Conservation (phyloP, 495 filamentous ascomycete species). For the Podospora appendiculata region DNA sequence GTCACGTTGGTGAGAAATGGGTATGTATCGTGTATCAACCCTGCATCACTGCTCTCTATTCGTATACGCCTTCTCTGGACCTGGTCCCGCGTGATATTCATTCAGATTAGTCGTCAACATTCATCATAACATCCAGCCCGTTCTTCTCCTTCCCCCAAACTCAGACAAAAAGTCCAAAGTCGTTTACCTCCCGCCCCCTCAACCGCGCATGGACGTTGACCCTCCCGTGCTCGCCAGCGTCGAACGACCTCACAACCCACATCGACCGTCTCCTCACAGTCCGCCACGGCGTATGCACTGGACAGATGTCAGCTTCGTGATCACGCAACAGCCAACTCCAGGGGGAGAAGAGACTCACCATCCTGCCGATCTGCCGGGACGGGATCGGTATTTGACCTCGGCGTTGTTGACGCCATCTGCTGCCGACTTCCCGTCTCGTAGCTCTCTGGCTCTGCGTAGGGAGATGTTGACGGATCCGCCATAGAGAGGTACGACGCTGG, state of each 20-base stretch:
- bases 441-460: constrained; percentile 3
- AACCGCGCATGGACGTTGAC: constrained; percentile 18
- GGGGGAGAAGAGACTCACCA: neutral
- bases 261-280: constrained; percentile 10
- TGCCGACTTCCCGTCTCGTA: neutral
- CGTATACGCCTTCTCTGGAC: too few species aligned
- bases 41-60: too few species aligned
- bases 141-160: neutral
- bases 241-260: constrained; percentile 20
- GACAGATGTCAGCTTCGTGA: too few species aligned
- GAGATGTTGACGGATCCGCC: constrained; percentile 7
- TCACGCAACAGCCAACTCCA: too few species aligned
- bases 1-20: too few species aligned
- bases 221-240: constrained; percentile 10
- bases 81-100: too few species aligned
- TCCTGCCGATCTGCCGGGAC: neutral
- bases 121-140: too few species aligned
- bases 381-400: constrained; percentile 3
- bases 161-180: constrained; percentile 6
- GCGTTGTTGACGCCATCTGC: neutral
- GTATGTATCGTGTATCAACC: too few species aligned
- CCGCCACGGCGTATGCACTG: neutral
- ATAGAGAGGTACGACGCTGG: constrained; percentile 23
- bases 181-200: constrained; percentile 4
- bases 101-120: too few species aligned